phyloP scores from a whole-genome alignment of 2,329 filamentous ascomycete genomes.

The Aspergillus alliaceus region DNA sequence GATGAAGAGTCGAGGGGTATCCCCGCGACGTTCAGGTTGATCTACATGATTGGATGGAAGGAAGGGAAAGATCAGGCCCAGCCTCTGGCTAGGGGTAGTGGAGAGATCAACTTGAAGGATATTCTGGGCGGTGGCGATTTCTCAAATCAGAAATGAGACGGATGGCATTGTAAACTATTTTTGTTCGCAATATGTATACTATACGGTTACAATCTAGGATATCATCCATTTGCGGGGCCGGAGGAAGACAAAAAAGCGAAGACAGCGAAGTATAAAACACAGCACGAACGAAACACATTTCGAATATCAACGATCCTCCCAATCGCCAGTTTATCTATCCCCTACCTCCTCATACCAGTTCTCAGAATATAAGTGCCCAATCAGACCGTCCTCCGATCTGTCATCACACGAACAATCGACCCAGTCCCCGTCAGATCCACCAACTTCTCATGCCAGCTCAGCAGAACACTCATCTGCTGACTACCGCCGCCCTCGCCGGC shows the following conservation, averaged over 20 bases:
- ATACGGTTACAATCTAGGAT: not conserved
- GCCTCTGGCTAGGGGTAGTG: slow-evolving; percentile 80
- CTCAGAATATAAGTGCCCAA: not conserved
- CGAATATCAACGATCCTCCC: not conserved
- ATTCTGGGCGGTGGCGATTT: slow-evolving; percentile 57
- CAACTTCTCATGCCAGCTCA: slow-evolving; percentile 99
- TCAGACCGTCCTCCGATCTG: slow-evolving; percentile 86
- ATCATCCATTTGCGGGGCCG: not conserved
- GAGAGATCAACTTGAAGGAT: slow-evolving; percentile 85
- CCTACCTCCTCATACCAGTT: not conserved
- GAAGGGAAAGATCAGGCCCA: slow-evolving; percentile 75
- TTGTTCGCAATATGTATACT: slow-evolving; percentile 19
- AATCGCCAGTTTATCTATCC: not conserved
- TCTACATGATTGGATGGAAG: slow-evolving; percentile 99
- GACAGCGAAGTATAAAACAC: slow-evolving; percentile 1
- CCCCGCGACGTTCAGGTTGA: slow-evolving; percentile 90
- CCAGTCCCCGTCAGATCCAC: slow-evolving; percentile 91
- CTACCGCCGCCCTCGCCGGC: slow-evolving; percentile 69
- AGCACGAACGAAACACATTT: not conserved
- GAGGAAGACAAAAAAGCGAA: slow-evolving; percentile 1
- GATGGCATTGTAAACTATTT: slow-evolving; percentile 15
- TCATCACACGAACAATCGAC: slow-evolving; percentile 93
- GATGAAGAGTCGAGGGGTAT: slow-evolving; percentile 66
- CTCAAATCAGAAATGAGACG: slow-evolving; percentile 15
- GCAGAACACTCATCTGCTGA: slow-evolving; percentile 89